Evolutionary conservation across 305 asterid species (phyloP).

Genomic region (Fraxinus platypoda): DNA sequence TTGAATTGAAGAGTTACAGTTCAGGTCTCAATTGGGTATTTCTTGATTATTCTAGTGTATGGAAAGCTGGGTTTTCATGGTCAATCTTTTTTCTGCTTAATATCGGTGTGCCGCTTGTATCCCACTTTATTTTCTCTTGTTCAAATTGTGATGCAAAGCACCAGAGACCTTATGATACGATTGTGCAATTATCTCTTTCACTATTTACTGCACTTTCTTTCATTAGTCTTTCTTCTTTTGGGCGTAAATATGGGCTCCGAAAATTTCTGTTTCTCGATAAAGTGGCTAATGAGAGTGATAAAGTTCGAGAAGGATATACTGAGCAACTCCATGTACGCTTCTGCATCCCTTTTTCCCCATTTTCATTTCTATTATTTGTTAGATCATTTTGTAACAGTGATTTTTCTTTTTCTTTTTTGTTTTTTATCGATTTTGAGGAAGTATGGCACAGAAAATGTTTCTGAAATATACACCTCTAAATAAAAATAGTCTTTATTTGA

Average conservation of each 20-base stretch:
- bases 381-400: background rate
- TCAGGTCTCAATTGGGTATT: slow-evolving; percentile 69
- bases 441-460: background rate
- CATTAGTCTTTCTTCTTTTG: slow-evolving; percentile 56
- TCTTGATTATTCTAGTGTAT: slow-evolving; percentile 63
- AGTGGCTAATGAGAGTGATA: slow-evolving; percentile 59
- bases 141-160: slow-evolving; percentile 56
- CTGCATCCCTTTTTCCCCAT: background rate
- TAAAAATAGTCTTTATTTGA: background rate
- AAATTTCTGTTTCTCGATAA: slow-evolving; percentile 76
- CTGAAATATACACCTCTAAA: background rate
- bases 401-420: no score
- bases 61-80: slow-evolving; percentile 80
- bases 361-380: background rate
- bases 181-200: slow-evolving; percentile 67
- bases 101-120: slow-evolving; percentile 62
- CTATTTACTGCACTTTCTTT: slow-evolving; percentile 63
- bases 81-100: slow-evolving; percentile 65
- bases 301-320: slow-evolving; percentile 64
- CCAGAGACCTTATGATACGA: slow-evolving; percentile 56
- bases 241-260: slow-evolving; percentile 64
- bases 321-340: slow-evolving; percentile 62
- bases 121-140: slow-evolving; percentile 67
- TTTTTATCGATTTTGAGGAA: background rate
- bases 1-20: slow-evolving; percentile 49